Evolutionary conservation across 257 asterid genomes (phyloP).

Genomic region (Solanum paucissectum): DNA sequence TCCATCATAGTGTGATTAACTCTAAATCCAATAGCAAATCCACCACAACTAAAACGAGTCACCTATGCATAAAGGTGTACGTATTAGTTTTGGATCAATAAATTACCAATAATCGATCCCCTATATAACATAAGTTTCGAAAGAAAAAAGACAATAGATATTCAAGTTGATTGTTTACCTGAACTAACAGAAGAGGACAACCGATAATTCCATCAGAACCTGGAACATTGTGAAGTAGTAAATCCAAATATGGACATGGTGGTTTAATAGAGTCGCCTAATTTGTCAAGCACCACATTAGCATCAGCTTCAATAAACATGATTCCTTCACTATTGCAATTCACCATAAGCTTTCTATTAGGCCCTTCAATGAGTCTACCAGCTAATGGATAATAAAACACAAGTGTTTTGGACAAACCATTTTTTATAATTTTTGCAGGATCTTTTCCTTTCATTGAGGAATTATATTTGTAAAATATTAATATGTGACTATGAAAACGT

Average conservation of each 20-base stretch:
- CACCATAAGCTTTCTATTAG: too few relatives aligned
- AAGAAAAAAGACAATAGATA: not conserved
- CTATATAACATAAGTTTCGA: too few relatives aligned
- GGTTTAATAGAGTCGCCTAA: not conserved
- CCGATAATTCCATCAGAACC: not conserved
- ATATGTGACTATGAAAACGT: not conserved
- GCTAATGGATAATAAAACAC: not conserved
- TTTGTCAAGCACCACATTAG: too few relatives aligned
- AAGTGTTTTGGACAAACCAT: too few relatives aligned
- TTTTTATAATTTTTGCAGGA: not conserved
- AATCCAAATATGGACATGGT: not conserved
- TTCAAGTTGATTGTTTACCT: not conserved
- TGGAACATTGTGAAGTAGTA: not conserved
- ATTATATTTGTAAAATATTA: not conserved
- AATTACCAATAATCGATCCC: too few relatives aligned
- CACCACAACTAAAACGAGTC: not conserved
- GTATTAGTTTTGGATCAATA: too few relatives aligned
- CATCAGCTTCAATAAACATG: too few relatives aligned
- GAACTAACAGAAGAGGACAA: not conserved
- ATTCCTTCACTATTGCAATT: too few relatives aligned
- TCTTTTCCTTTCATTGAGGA: not conserved
- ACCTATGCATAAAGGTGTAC: not conserved
- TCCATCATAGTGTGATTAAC: conserved; percentile 12
- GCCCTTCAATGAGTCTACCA: not conserved
- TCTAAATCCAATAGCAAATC: conserved; percentile 4